These are phyloP conservation scores for Immersiporthe knoxdaviesiana DNA, from an alignment of 2,329 filamentous ascomycete species.

Conservation along the genomic window DNA sequence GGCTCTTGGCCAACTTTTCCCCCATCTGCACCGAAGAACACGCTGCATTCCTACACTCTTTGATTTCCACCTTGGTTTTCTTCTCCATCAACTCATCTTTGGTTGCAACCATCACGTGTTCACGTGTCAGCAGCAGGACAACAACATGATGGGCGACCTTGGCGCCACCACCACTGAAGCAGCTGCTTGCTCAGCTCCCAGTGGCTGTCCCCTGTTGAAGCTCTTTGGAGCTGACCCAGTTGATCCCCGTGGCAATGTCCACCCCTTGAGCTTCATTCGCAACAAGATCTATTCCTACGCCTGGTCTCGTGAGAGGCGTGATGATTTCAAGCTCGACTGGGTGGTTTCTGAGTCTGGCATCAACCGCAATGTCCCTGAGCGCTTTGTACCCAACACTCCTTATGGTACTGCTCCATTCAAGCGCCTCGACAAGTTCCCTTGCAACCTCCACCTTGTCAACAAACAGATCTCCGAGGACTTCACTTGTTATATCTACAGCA, in stretches of 20 bases:
- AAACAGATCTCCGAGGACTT: conserved; percentile 27
- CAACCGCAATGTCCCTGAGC: conserved; percentile 25
- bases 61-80: background rate
- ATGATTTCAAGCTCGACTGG: conserved; percentile 22
- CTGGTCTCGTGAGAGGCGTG: conserved; percentile 25
- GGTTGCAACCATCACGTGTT: background rate
- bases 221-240: conserved; percentile 14
- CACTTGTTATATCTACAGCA: conserved; percentile 24
- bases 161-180: background rate
- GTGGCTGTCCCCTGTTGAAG: conserved; percentile 10
- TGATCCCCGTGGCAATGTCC: background rate
- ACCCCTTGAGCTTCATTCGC: conserved; percentile 14
- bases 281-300: conserved; percentile 24
- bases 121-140: background rate
- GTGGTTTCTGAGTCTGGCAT: conserved; percentile 27
- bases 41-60: background rate
- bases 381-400: background rate
- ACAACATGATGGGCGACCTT: background rate
- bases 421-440: background rate
- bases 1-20: background rate
- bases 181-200: background rate
- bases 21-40: background rate
- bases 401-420: background rate
- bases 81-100: too few species aligned
- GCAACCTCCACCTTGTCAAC: conserved; percentile 25